Evolutionary conservation across 345 rosid genomes (phyloP), one percentile per base, ranked within the genome.

Genomic region (Adansonia digitata): DNA sequence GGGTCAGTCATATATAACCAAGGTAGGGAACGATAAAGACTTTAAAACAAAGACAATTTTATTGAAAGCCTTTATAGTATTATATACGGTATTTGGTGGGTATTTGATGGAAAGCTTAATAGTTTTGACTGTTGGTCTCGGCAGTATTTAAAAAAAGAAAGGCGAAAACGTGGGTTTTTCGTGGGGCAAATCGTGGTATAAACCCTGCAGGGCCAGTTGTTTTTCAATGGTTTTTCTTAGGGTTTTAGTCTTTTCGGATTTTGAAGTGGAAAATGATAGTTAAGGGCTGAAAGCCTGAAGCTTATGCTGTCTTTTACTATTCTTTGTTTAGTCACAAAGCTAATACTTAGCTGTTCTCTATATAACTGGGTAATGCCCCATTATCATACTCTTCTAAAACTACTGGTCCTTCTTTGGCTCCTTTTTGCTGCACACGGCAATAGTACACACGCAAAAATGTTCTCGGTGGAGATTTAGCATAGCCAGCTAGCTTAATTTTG

Each of bases 141-240:
- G 8, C 17, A 42, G 8, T 12, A 0, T 4, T 14, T 10, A 15
- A 14, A 37, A 39, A 17, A 35, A 24, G 51, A 37, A 62, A 45
- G 39, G 60, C 35, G 73, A 83, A 82, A 64, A 87, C 90, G 89
- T 81, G 92, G 90, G 79, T 65, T 79, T 29, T 71, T 85, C 90
- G 92, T 78, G 78, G 83, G 74, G 61, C 27, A 73, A 64, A 80
- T 43, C 12, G 75, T 52, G 74, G 74, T 2, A n/a, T n/a, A n/a
- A n/a, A 5, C 37, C 11, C 2, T 11, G 60, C 35, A 20, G 29
- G 27, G 69, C 69, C 69, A 55, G 24, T 72, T 72, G 48, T 37
- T 27, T 39, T 13, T 13, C 45, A 18, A 1, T 37, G 48, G 15
- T 11, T 26, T 39, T 45, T 56, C 43, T 22, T 65, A 65, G 53